A percentile compares a stretch with the other conserved stretches of the same genome.
These are phyloP conservation scores for Fusarium chuoi DNA, from an alignment of 2,329 filamentous ascomycete species.

Conservation along the genomic window DNA sequence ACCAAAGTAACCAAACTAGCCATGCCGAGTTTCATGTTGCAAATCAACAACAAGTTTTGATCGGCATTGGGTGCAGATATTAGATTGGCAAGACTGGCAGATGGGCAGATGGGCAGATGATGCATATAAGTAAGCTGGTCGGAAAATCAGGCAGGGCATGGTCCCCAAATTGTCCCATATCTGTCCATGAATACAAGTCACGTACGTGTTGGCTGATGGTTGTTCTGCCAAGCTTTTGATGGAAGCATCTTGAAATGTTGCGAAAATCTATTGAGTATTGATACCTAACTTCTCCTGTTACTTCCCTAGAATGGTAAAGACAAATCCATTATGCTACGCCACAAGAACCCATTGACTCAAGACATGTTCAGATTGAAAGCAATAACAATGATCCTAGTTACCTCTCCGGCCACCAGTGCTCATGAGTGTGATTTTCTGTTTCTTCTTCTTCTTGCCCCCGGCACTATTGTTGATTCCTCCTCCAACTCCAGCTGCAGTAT, in stretches of 20 bases:
- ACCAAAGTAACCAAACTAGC: neutral
- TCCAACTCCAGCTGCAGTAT: constrained; percentile 30
- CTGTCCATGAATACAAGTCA: neutral
- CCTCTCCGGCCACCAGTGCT: constrained; percentile 69
- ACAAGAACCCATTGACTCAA: neutral
- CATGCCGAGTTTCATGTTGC: constrained; percentile 17
- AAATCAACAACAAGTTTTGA: constrained; percentile 1
- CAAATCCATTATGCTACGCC: constrained; percentile 1
- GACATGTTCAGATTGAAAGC: neutral
- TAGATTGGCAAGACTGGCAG: neutral
- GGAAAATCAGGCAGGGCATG: neutral
- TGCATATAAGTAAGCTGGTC: neutral
- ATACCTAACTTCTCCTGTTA: constrained; percentile 2
- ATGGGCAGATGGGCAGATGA: neutral
- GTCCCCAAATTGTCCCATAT: neutral
- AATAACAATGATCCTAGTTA: constrained; percentile 41
- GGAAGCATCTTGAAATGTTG: neutral
- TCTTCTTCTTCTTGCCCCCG: constrained; percentile 73
- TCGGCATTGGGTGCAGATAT: constrained; percentile 11
- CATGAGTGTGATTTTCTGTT: constrained; percentile 78
- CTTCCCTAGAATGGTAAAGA: neutral
- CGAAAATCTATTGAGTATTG: constrained; percentile 1
- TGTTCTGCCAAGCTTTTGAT: neutral
- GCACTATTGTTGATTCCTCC: constrained; percentile 42
- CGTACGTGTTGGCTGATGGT: neutral